Base-by-base conservation (phyloP, 1,139 yeast species). In the Kodamaea arcana region DNA sequence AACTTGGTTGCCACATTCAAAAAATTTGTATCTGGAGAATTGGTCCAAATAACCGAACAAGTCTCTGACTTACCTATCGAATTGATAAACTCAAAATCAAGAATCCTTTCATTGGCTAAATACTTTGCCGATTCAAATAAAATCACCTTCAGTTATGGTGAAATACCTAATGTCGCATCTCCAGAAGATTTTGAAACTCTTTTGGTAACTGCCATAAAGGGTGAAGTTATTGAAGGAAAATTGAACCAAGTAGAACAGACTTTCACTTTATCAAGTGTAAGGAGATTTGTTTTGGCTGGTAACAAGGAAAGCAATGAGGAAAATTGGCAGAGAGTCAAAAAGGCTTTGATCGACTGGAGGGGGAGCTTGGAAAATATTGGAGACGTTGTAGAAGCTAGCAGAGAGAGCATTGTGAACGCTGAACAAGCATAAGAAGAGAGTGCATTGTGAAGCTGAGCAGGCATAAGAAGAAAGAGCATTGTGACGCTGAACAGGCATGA, bases 161-260 rank as follows among this genome's bases (percentile, higher is more conserved):
- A 69, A 37, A 60, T 69, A 33, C 71, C 74, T 29, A 42, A 50
- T 29, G 58, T 55, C 12, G 46, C 55, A n/a, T 49, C 60, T n/a
- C 40, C 59, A 23, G 47, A 54, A 26, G 72, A 65, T 37, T 63
- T 69, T 39, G 75, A 70, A 51, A 51, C 60, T 31, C 59, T 69
- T 41, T 57, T 70, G 44, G 65, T 70, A 27, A 65, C 66, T 45
- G 60, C 74, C 29, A 69, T 70, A 45, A 68, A 67, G 47, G 58
- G 65, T 11, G 68, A 69, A 29, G 68, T 70, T 33, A 51, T 70
- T 39, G 74, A 68, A 51, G 76, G 75, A 36, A 69, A 67, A 47
- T 63, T 70, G 47, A 68, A 69, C 49, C 76, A 70, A 53, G 56
- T 69, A 32, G 66, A 64, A 26, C 61, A 65, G 43, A 55, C 62